Conservation (phyloP, 2,329 filamentous ascomycete species). For the Penicillium sp. region DNA sequence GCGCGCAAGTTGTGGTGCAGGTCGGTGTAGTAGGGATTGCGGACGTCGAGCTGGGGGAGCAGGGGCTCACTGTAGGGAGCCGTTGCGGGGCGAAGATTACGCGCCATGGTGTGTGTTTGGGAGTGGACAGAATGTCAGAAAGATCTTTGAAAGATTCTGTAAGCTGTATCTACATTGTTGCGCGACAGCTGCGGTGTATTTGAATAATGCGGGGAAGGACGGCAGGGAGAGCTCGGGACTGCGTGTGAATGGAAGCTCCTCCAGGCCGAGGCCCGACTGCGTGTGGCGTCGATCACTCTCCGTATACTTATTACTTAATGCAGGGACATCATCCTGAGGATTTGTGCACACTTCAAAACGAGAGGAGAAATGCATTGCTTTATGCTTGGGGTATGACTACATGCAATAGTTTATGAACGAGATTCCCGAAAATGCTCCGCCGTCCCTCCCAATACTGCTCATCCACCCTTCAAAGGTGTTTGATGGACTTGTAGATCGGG, state of each 20-base stretch:
- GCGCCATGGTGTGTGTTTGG: slow-evolving; percentile 14
- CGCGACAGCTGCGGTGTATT: neutral
- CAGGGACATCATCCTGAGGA: too few relatives aligned
- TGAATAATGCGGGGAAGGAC: slow-evolving; percentile 18
- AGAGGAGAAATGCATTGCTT: slow-evolving; percentile 17
- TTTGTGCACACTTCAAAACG: neutral
- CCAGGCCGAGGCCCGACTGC: slow-evolving; percentile 20
- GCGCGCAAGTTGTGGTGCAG: slow-evolving; percentile 62
- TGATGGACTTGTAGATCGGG: slow-evolving; percentile 25
- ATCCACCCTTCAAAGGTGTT: slow-evolving; percentile 8
- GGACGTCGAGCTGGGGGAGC: slow-evolving; percentile 49
- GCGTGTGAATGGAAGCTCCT: slow-evolving; percentile 15
- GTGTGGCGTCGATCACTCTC: slow-evolving; percentile 8
- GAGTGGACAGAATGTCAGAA: neutral
- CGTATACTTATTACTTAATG: neutral
- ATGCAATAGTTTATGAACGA: neutral
- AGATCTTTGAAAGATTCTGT: neutral
- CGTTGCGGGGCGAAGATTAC: slow-evolving; percentile 25
- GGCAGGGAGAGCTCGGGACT: slow-evolving; percentile 1
- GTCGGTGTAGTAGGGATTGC: slow-evolving; percentile 61
- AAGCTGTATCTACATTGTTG: neutral
- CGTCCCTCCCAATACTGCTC: neutral
- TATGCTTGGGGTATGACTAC: slow-evolving; percentile 15
- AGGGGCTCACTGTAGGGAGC: slow-evolving; percentile 45
- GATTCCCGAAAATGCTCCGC: neutral